phyloP scores from a whole-genome alignment of 1,284 basidiomycete species.

The Irpex lacteus region DNA sequence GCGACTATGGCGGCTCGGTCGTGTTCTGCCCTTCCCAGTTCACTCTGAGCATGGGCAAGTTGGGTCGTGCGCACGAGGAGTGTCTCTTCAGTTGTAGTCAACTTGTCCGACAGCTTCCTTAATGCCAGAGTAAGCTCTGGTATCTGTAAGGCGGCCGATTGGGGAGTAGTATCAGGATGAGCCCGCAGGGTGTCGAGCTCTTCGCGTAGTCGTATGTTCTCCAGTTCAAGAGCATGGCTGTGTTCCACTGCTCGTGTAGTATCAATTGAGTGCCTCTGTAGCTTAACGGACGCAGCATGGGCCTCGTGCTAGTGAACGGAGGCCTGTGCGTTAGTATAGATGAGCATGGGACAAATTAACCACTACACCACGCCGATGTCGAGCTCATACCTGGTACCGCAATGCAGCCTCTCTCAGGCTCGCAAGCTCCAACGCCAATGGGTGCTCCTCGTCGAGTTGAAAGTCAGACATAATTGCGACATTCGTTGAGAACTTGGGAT shows the following conservation, averaged over 20 bases:
- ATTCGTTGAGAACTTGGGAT: constrained; percentile 6
- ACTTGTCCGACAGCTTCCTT: constrained; percentile 65
- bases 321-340: constrained; percentile 25
- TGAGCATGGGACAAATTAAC: constrained; percentile 21
- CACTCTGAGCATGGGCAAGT: constrained; percentile 39
- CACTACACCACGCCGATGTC: constrained; percentile 13
- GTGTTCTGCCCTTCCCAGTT: constrained; percentile 40
- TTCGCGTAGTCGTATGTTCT: constrained; percentile 51
- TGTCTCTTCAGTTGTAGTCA: constrained; percentile 52
- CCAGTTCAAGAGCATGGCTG: constrained; percentile 46
- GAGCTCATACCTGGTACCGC: constrained; percentile 58
- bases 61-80: constrained; percentile 50
- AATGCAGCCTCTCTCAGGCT: constrained; percentile 62
- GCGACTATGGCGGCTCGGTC: constrained; percentile 50
- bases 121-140: constrained; percentile 66
- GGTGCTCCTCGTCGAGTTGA: constrained; percentile 50
- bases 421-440: constrained; percentile 60
- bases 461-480: constrained; percentile 14
- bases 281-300: constrained; percentile 57
- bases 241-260: constrained; percentile 47
- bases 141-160: constrained; percentile 48
- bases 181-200: constrained; percentile 54
- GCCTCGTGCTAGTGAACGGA: constrained; percentile 59
- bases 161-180: constrained; percentile 40
- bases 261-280: constrained; percentile 61